These are phyloP conservation scores for Puccinia triticina DNA, from an alignment of 1,284 basidiomycete species.

Conservation along the genomic window DNA sequence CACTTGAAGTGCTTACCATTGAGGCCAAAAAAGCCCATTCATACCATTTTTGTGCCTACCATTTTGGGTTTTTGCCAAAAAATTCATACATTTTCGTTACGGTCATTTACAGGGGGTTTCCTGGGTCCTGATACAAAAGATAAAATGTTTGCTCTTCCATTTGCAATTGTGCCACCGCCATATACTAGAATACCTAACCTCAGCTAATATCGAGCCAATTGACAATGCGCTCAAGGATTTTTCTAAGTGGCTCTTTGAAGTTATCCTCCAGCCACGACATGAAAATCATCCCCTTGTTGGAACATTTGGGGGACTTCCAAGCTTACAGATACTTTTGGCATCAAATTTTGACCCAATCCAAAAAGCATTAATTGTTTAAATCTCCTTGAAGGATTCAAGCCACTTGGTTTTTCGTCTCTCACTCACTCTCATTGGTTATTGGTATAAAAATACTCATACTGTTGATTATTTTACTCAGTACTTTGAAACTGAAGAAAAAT, in stretches of 20 bases:
- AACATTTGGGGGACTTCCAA: not conserved
- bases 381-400: not conserved
- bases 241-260: not conserved
- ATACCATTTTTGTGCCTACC: no score
- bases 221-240: not conserved
- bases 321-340: not conserved
- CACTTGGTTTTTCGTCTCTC: not conserved
- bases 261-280: not conserved
- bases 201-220: not conserved
- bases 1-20: no score
- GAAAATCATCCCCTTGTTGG: not conserved
- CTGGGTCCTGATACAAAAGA: no score
- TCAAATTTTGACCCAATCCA: not conserved
- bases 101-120: no score
- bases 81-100: no score
- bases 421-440: slow-evolving; percentile 1
- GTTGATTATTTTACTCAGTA: not conserved
- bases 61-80: no score
- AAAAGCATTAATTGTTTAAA: not conserved
- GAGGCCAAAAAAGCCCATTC: no score
- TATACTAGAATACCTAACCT: not conserved
- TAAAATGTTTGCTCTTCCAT: not conserved
- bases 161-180: not conserved
- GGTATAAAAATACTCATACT: not conserved
- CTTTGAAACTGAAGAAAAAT: not conserved